phyloP scores from a whole-genome alignment of 495 filamentous ascomycete genomes.

The Cercophora samala region DNA sequence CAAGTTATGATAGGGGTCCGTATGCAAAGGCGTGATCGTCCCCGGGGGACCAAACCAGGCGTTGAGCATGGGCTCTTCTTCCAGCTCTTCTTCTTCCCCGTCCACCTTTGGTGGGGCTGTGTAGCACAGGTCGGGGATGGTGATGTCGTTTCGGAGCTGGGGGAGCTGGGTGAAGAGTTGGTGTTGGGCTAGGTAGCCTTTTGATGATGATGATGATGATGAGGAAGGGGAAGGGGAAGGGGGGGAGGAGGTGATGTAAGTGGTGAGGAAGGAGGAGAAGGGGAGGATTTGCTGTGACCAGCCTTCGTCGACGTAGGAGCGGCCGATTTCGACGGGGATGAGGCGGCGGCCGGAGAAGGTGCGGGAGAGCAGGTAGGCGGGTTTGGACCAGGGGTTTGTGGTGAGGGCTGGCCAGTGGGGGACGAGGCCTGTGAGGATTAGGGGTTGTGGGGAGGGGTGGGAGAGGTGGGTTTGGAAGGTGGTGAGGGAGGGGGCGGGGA shows the following conservation, averaged over 20 bases:
- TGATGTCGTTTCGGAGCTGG: slow-evolving; percentile 68
- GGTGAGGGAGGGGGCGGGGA: slow-evolving; percentile 50
- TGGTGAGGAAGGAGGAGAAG: slow-evolving; percentile 67
- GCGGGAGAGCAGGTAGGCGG: slow-evolving; percentile 67
- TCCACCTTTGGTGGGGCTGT: slow-evolving; percentile 43
- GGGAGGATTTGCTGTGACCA: slow-evolving; percentile 84
- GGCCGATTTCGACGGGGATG: slow-evolving; percentile 85
- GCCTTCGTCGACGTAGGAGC: slow-evolving; percentile 77
- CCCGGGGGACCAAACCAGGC: slow-evolving; percentile 88
- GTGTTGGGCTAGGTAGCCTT: slow-evolving; percentile 82
- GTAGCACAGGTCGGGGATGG: slow-evolving; percentile 82
- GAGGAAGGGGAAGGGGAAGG: slow-evolving; percentile 11
- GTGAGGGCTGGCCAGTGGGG: slow-evolving; percentile 77
- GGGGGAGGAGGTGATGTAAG: slow-evolving; percentile 48
- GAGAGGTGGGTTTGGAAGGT: slow-evolving; percentile 63
- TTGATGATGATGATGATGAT: too few relatives aligned
- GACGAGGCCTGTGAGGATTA: slow-evolving; percentile 65
- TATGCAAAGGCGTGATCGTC: slow-evolving; percentile 90
- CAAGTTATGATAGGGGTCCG: slow-evolving; percentile 91
- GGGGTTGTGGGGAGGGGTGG: slow-evolving; percentile 45
- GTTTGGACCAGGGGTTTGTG: slow-evolving; percentile 64
- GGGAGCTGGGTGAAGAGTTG: slow-evolving; percentile 83
- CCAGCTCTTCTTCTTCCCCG: slow-evolving; percentile 32
- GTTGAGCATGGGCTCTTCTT: slow-evolving; percentile 61
- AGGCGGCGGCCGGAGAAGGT: slow-evolving; percentile 76